Percentiles rank a stretch among this genome's conserved stretches.
Evolutionary conservation across 129 eudicot species (phyloP).

Genomic region (Arctium minus): DNA sequence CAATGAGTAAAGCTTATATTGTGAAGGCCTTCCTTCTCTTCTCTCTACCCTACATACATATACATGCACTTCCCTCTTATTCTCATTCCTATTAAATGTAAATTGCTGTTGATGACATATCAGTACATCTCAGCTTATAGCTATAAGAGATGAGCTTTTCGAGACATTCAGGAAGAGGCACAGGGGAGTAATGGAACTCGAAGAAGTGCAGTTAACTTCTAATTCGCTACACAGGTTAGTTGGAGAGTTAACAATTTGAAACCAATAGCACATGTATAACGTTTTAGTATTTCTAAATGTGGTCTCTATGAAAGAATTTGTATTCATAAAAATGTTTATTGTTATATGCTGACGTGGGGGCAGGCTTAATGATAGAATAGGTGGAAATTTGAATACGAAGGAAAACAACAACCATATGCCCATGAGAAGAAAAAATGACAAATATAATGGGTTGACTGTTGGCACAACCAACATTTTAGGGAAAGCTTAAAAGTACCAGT

Average conservation of each 20-base stretch:
- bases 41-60: not conserved
- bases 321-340: not conserved
- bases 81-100: not conserved
- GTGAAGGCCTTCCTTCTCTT: not conserved
- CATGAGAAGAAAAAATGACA: not conserved
- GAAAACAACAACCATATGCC: not conserved
- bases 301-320: not conserved
- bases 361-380: not conserved
- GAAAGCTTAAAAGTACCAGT: too few relatives aligned
- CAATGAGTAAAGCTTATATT: not conserved
- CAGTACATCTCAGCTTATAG: conserved; percentile 49
- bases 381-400: not conserved
- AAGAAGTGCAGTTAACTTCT: conserved; percentile 93
- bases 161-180: conserved; percentile 96
- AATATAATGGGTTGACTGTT: not conserved
- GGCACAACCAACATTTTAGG: too few relatives aligned
- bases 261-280: not conserved
- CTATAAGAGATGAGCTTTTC: conserved; percentile 95
- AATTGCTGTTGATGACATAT: conserved; percentile 11
- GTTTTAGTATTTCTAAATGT: not conserved
- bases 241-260: not conserved
- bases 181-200: conserved; percentile 88
- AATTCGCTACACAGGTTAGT: conserved; percentile 85
- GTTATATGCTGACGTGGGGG: not conserved
- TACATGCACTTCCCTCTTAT: not conserved